These are phyloP conservation scores for Xylaria cubensis DNA, from an alignment of 495 filamentous ascomycete species.

Conservation along the genomic window DNA sequence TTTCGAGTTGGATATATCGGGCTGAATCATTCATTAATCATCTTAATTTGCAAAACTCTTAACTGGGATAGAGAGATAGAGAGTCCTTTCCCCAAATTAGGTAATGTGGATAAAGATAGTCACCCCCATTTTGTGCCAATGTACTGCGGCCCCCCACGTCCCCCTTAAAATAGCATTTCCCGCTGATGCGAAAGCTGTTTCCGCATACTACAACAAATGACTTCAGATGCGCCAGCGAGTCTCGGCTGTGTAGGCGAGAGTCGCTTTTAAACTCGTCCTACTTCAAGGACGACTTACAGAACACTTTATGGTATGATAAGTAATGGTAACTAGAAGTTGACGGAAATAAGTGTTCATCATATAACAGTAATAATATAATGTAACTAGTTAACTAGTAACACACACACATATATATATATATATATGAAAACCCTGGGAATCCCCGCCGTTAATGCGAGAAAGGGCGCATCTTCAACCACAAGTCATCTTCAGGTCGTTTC, in stretches of 20 bases:
- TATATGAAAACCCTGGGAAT: neutral
- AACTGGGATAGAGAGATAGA: too few relatives aligned
- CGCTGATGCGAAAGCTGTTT: neutral
- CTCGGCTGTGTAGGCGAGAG: neutral
- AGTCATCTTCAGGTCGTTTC: conserved; percentile 52
- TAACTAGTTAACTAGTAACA: too few relatives aligned
- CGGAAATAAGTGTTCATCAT: neutral
- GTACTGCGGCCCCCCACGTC: conserved; percentile 1
- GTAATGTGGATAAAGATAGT: neutral
- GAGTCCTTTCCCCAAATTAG: neutral
- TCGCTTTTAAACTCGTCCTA: neutral
- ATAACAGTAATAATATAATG: neutral
- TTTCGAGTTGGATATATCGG: too few relatives aligned
- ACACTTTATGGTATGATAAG: too few relatives aligned
- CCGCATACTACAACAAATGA: neutral
- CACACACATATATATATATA: too few relatives aligned
- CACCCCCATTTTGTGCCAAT: neutral
- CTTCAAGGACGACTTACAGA: neutral
- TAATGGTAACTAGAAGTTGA: too few relatives aligned
- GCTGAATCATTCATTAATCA: too few relatives aligned
- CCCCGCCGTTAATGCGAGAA: conserved; percentile 52
- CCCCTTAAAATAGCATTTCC: neutral
- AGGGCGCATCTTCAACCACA: conserved; percentile 47
- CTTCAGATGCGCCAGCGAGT: neutral
- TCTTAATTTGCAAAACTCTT: too few relatives aligned